Evolutionary conservation across 2,329 filamentous ascomycete genomes (phyloP), one percentile per base, ranked within the genome.

Genomic region (Aspergillus viridinutans): DNA sequence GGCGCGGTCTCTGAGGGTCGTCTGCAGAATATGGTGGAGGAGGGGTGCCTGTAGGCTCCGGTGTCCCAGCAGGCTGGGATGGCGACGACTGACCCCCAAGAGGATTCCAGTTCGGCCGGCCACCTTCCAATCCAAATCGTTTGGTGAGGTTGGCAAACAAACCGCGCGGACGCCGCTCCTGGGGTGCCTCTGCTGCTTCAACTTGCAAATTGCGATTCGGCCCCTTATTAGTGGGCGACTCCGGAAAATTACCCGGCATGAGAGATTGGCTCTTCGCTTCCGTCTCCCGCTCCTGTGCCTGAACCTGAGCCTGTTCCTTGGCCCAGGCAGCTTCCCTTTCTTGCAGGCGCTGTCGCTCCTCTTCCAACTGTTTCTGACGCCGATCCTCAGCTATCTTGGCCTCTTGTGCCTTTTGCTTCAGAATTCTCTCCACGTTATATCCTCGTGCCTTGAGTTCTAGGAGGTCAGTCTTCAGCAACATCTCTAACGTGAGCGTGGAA

Each of bases 371-470:
- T 67, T 87, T 87, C 67, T 88, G 86, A 50, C 90, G 84, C 70
- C 91, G 86, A 66, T 90, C 89, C 68, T 97, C 92, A 0, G 91
- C 92, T 62, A 97, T 86, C 53, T 90, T 85, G 5, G 90, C 90
- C 72, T 97, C 92, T 2, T 90, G 90, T 21, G 89, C 91, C 76
- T 95, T 95, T 54, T 88, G 88, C 40, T 90, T 85, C 23, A 99
- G 81, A 60, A 99, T 97, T 51, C 94, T 88, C 68, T 97, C 91
- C 42, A 99, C 94, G 64, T 99, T 97, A 79, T 97, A 97, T 1
- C 94, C 94, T 61, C 94, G 90, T 58, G 87, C 86, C 66, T 90
- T 87, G 43, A 99, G 78, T 52, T 92, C 87, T 49, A 89, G 83
- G 25, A 99, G 80, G 64, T 93, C 90, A 8, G 94, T 86, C 57